phyloP scores from a whole-genome alignment of 768 basidiomycete genomes.

The Ephemerocybe angulata region DNA sequence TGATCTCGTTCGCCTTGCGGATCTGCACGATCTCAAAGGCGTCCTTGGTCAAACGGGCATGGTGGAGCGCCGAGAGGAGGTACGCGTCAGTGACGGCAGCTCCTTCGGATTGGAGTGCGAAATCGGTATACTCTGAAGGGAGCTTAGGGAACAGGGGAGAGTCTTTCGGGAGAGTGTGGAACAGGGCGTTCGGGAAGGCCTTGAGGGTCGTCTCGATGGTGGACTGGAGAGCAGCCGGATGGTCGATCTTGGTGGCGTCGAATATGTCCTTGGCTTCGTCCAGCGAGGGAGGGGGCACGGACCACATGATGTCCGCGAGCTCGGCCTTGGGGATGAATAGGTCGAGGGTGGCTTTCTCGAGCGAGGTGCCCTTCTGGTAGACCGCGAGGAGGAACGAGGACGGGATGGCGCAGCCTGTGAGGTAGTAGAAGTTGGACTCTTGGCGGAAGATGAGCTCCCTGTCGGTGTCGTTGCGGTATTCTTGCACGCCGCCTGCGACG shows the following conservation, averaged over 20 bases:
- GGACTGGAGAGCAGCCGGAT: slow-evolving; percentile 42
- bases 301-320: slow-evolving; percentile 82
- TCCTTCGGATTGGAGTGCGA: slow-evolving; percentile 33
- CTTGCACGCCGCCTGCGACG: slow-evolving; percentile 58
- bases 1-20: slow-evolving; percentile 77
- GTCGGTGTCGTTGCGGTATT: slow-evolving; percentile 80
- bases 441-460: slow-evolving; percentile 65
- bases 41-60: slow-evolving; percentile 76
- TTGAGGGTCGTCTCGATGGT: slow-evolving; percentile 46
- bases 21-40: slow-evolving; percentile 70
- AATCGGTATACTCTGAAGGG: slow-evolving; percentile 38
- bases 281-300: slow-evolving; percentile 69
- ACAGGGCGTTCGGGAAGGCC: slow-evolving; percentile 48
- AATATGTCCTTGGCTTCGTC: slow-evolving; percentile 49
- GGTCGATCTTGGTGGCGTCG: slow-evolving; percentile 58
- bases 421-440: slow-evolving; percentile 88
- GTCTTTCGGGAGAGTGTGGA: slow-evolving; percentile 61
- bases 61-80: slow-evolving; percentile 77
- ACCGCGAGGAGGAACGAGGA: slow-evolving; percentile 62
- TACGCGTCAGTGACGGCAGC: slow-evolving; percentile 51
- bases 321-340: slow-evolving; percentile 80
- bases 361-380: slow-evolving; percentile 48
- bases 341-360: slow-evolving; percentile 44
- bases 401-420: slow-evolving; percentile 77
- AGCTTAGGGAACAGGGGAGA: slow-evolving; percentile 52